Percentiles rank a stretch among this genome's conserved stretches.
These are phyloP conservation scores for Colletotrichum sublineola DNA, from an alignment of 2,329 filamentous ascomycete genomes.

Conservation along the genomic window DNA sequence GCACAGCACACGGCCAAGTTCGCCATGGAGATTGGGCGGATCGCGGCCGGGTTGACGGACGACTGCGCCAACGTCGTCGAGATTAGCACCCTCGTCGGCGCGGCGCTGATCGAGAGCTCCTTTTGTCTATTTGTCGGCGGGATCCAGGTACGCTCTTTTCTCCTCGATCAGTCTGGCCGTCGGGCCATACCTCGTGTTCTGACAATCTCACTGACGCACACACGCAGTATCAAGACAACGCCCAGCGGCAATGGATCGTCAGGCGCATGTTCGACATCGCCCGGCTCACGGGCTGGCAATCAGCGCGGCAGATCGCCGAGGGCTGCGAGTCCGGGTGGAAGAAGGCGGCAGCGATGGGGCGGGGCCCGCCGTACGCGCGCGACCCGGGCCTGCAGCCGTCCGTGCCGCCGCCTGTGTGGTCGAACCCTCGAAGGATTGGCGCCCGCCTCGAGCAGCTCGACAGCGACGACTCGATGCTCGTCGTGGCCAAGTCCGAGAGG, in stretches of 20 bases:
- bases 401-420: conserved; percentile 60
- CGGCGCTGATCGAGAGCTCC: conserved; percentile 84
- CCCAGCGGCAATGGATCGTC: conserved; percentile 84
- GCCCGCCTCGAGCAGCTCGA: conserved; percentile 63
- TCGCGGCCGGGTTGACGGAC: conserved; percentile 78
- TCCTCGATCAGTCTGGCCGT: not conserved
- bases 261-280: conserved; percentile 80
- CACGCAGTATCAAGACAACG: conserved; percentile 75
- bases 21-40: conserved; percentile 82
- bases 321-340: conserved; percentile 90
- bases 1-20: conserved; percentile 78
- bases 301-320: conserved; percentile 81
- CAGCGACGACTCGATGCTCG: conserved; percentile 61
- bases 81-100: conserved; percentile 83
- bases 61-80: conserved; percentile 65
- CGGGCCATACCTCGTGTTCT: not conserved
- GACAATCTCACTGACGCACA: conserved; percentile 37
- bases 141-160: conserved; percentile 68
- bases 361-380: conserved; percentile 80
- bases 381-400: conserved; percentile 55
- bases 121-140: conserved; percentile 90
- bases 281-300: conserved; percentile 88
- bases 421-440: conserved; percentile 65
- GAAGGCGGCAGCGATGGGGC: conserved; percentile 78
- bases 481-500: conserved; percentile 72